A percentile compares a stretch with the other conserved stretches of the same genome.
Evolutionary conservation across 2,329 filamentous ascomycete species (phyloP).

Genomic region (Alternaria sp.): DNA sequence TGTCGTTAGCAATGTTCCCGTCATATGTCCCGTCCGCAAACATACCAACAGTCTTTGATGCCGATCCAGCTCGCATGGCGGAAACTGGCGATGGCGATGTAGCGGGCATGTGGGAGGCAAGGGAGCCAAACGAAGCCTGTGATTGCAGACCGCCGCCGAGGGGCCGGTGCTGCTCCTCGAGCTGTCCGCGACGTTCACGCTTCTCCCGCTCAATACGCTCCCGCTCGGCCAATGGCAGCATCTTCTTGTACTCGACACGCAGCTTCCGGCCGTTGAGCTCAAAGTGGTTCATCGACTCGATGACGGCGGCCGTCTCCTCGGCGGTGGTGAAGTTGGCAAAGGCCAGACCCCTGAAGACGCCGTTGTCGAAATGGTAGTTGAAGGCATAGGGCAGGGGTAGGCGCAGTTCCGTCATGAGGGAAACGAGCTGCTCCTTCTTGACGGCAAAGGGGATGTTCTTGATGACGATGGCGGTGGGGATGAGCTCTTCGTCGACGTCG

Average conservation of each 20-base stretch:
- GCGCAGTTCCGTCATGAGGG: conserved; percentile 92
- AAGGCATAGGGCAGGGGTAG: conserved; percentile 96
- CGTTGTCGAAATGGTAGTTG: conserved; percentile 99
- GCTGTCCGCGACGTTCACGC: conserved; percentile 90
- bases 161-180: conserved; percentile 93
- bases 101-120: conserved; percentile 68
- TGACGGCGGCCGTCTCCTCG: conserved; percentile 90
- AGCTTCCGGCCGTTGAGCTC: conserved; percentile 94
- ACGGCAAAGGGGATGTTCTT: conserved; percentile 99
- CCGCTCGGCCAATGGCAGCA: conserved; percentile 92
- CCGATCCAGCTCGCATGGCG: conserved; percentile 54
- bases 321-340: conserved; percentile 98
- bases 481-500: conserved; percentile 80
- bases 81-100: conserved; percentile 73
- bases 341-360: conserved; percentile 91
- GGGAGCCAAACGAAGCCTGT: conserved; percentile 84
- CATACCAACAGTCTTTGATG: conserved; percentile 52
- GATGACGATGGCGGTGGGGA: conserved; percentile 97
- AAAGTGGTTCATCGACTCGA: conserved; percentile 92
- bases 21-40: not conserved
- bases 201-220: conserved; percentile 98
- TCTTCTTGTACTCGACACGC: conserved; percentile 98
- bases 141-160: conserved; percentile 74
- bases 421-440: conserved; percentile 92
- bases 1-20: conserved; percentile 19